Evolutionary conservation across 257 asterid genomes (phyloP).

Genomic region (Solanum gracilifrons): DNA sequence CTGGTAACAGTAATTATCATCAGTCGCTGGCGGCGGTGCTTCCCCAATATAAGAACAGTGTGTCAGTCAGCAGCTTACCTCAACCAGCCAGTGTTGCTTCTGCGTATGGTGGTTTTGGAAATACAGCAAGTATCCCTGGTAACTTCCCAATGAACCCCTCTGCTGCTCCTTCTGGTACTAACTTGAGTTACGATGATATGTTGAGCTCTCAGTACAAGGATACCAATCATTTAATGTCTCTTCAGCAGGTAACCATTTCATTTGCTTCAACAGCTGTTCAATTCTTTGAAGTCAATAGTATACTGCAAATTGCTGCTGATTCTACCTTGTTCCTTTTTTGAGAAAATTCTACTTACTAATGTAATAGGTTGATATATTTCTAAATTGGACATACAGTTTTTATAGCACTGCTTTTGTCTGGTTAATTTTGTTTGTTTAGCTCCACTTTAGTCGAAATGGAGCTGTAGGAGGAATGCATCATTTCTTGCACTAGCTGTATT

Average conservation of each 20-base stretch:
- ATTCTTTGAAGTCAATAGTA: not conserved
- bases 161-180: conserved; percentile 46
- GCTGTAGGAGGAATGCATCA: not conserved
- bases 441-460: not conserved
- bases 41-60: conserved; percentile 55
- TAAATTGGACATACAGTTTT: not conserved
- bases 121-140: conserved; percentile 38
- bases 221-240: conserved; percentile 44
- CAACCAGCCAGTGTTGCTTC: conserved; percentile 69
- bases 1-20: conserved; percentile 52
- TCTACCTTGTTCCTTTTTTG: not conserved
- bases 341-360: not conserved
- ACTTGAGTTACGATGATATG: conserved; percentile 49
- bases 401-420: not conserved
- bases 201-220: conserved; percentile 78
- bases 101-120: conserved; percentile 59
- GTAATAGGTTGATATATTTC: not conserved
- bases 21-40: conserved; percentile 62
- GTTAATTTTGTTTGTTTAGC: not conserved
- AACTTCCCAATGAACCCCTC: conserved; percentile 58
- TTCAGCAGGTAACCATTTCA: conserved; percentile 52
- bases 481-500: not conserved
- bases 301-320: not conserved
- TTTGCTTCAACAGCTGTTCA: not conserved
- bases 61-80: conserved; percentile 54